These are phyloP conservation scores for Acer yangbiense DNA, from an alignment of 345 rosid genomes.

Conservation along the genomic window DNA sequence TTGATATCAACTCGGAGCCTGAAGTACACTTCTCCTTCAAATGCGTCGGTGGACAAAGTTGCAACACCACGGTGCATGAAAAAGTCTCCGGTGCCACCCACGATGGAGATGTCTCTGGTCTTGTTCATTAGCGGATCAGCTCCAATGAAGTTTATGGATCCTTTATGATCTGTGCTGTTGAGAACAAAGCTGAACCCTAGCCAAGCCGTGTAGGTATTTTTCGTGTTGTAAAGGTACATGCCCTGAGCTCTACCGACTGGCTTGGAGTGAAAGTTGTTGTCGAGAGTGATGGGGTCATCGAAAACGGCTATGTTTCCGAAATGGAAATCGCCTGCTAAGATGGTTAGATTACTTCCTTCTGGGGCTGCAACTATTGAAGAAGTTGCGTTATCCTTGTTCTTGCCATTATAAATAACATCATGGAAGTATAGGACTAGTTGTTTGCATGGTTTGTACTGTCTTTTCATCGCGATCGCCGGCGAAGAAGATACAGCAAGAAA, in stretches of 20 bases:
- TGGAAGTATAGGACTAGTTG: constrained; percentile 43
- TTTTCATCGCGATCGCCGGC: not conserved
- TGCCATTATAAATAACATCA: constrained; percentile 55
- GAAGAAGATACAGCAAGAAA: constrained; percentile 8
- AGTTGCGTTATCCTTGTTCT: constrained; percentile 44
- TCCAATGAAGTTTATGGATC: constrained; percentile 45
- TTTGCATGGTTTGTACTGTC: constrained; percentile 40
- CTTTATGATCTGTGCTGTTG: constrained; percentile 36
- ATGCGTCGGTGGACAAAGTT: constrained; percentile 40
- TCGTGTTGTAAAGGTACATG: constrained; percentile 43
- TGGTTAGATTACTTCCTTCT: constrained; percentile 34
- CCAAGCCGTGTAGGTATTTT: constrained; percentile 49
- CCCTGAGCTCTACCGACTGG: constrained; percentile 56
- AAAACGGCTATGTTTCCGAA: constrained; percentile 51
- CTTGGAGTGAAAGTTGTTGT: constrained; percentile 43
- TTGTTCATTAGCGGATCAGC: constrained; percentile 46
- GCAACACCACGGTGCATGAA: constrained; percentile 56
- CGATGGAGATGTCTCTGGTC: constrained; percentile 45
- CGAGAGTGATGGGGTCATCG: constrained; percentile 54
- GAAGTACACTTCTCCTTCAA: constrained; percentile 47
- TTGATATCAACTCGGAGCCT: constrained; percentile 41
- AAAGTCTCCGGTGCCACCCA: constrained; percentile 57
- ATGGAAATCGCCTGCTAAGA: constrained; percentile 33
- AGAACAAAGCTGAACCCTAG: constrained; percentile 41
- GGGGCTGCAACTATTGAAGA: constrained; percentile 49